Base-by-base conservation (phyloP, 2,329 filamentous ascomycete species). In the Ascocoryne sarcoides region DNA sequence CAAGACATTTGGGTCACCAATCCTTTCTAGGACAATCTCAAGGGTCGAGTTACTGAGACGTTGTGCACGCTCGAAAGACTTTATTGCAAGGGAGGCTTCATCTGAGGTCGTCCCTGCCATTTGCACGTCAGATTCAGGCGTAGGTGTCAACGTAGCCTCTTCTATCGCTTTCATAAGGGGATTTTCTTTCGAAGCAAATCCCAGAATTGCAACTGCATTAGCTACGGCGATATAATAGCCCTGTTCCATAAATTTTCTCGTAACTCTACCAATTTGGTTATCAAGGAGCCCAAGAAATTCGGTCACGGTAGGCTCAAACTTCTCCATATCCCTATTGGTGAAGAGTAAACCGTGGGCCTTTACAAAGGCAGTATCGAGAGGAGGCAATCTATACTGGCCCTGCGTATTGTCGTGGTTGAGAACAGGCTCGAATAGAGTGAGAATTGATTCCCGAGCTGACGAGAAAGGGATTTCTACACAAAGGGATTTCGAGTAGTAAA, bases 401-500 rank as follows among this genome's bases (percentile, higher is more conserved):
- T 61, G 54, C 21, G 53, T 56, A 37, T 54, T 59, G 3, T 61
- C 58, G 19, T 51, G 28, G 32, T 55, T 64, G 4, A 81, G 49
- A 0, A 79, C 61, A 0, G 76, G 76, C 3, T 79, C 73, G 44
- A 89, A 80, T 0, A 89, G 60, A 0, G 80, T 85, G 57, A 80
- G 67, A 28, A 89, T 77, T 0, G 74, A 84, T 36, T 86, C 82
- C 4, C 73, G 69, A 0, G 82, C 77, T n/a, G 76, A 79, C 0
- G 61, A 57, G 43, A 90, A 90, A 43, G 54, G 54, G 3, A 49
- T 46, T 3, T 44, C 0, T 0, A 84, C 83, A 19, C 77, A 84
- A 0, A 90, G 66, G 0, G 79, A 78, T 45, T 85, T 85, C 0
- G 70, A 64, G 48, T 88, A 90, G 44, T 76, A 84, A 52, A 76